phyloP scores from a whole-genome alignment of 169 alveolate species.

The Eimeria maxima region DNA sequence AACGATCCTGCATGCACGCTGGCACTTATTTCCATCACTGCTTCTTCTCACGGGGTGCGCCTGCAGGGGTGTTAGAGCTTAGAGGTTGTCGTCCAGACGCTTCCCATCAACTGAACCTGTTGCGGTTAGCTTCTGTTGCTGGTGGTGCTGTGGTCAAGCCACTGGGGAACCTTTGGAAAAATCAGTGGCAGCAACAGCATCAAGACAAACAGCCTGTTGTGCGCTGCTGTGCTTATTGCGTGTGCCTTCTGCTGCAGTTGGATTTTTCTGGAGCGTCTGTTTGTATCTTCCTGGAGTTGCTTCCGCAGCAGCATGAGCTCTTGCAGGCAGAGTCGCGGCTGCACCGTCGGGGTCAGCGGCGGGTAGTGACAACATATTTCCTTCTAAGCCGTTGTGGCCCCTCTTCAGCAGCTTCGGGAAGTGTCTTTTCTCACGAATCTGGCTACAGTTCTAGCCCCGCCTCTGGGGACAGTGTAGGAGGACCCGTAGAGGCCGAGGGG shows the following conservation, averaged over 20 bases:
- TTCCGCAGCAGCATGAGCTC: slow-evolving; percentile 79
- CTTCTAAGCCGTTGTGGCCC: slow-evolving; percentile 46
- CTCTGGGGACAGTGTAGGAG: slow-evolving; percentile 2
- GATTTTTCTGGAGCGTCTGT: slow-evolving; percentile 78
- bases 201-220: neutral
- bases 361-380: slow-evolving; percentile 72
- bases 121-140: neutral
- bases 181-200: neutral
- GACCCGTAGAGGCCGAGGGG: neutral
- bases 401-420: neutral
- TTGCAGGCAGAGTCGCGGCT: slow-evolving; percentile 83
- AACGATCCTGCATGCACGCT: slow-evolving; percentile 41
- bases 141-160: neutral
- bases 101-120: too few species aligned
- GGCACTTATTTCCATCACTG: slow-evolving; percentile 78
- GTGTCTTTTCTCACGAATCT: neutral
- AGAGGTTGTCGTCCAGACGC: too few species aligned
- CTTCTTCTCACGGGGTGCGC: slow-evolving; percentile 81
- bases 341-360: slow-evolving; percentile 82
- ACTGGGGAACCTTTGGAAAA: too few species aligned
- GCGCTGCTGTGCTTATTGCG: neutral
- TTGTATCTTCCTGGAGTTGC: slow-evolving; percentile 79
- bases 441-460: neutral
- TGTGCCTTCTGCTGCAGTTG: slow-evolving; percentile 41
- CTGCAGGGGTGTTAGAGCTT: neutral